Evolutionary conservation across 768 basidiomycete genomes (phyloP), one percentile per base, ranked within the genome.

Genomic region (Leucocoprinus birnbaumii): DNA sequence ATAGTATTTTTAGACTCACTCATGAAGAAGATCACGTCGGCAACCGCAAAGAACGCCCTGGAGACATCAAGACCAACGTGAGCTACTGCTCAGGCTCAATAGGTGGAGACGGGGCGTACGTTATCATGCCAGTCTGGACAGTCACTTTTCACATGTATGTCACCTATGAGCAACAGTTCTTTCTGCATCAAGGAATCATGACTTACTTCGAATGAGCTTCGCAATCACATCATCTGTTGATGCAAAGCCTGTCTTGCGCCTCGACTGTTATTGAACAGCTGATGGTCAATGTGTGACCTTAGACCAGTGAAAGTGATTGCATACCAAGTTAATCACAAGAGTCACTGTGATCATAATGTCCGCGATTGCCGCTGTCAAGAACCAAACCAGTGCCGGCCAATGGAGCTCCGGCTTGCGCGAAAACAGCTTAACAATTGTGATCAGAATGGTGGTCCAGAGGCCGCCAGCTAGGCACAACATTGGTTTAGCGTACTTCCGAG

Each of bases 1-100:
- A 24, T 19, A 50, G 26, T 26, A 49, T 37, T 26, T 16, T 48
- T 26, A 42, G 43, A 67, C 71, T 59, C 59, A 76, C 75, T 71
- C 74, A 75, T 73, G 58, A 78, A 77, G 55, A 73, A 76, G 44
- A 76, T 61, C 13, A 77, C 71, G 58, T 76, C 74, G 31, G 73
- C 69, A 42, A 73, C 65, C 1, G 74, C 75, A 53, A 72, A 75
- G 38, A 76, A 60, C 0, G 74, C 71, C 3, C 74, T 75, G 48
- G n/a, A n/a, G n/a, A n/a, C n/a, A 35, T 42, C 14, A 14, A 24
- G 51, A 43, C 18, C 24, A 6, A 16, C 38, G 19, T 27, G 4
- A 19, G 1, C 40, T 24, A 37, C n/a, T 19, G 37, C 26, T n/a
- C 19, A 46, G 4, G 25, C 4, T 34, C 40, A 16, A 40, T 40